A percentile compares a stretch with the other conserved stretches of the same genome.
phyloP scores from a whole-genome alignment of 352 stramenopile genomes.

The Albugo laibachii region DNA sequence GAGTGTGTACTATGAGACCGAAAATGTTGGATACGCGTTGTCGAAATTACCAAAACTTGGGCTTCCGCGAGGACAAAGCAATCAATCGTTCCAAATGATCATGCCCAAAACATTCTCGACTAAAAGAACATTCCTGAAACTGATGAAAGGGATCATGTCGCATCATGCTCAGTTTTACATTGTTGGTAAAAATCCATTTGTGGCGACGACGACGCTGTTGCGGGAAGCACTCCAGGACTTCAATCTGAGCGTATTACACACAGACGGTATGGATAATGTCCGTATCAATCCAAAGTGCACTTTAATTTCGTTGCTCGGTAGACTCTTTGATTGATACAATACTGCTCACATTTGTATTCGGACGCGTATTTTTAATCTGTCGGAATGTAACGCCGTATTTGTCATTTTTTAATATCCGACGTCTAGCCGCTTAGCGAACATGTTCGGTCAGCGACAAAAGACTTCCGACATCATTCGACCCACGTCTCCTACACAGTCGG shows the following conservation, averaged over 20 bases:
- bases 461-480: background rate
- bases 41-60: background rate
- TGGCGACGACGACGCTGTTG: conserved; percentile 8
- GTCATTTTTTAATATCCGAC: background rate
- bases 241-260: conserved; percentile 16
- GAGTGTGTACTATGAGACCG: background rate
- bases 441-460: background rate
- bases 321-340: too few relatives aligned
- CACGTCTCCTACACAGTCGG: too few relatives aligned
- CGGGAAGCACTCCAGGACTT: conserved; percentile 8
- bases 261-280: conserved; percentile 7
- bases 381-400: background rate
- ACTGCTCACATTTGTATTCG: background rate
- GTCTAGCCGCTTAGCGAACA: background rate
- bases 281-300: conserved; percentile 11
- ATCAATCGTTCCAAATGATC: conserved; percentile 1
- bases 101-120: background rate
- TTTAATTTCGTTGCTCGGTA: conserved; percentile 4
- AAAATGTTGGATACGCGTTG: background rate
- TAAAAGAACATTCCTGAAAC: background rate
- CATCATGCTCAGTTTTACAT: conserved; percentile 6
- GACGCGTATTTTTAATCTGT: background rate
- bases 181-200: conserved; percentile 10
- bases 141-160: background rate
- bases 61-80: background rate